These are phyloP conservation scores for Boletus sensibilis DNA, from an alignment of 768 basidiomycete genomes.

Conservation along the genomic window DNA sequence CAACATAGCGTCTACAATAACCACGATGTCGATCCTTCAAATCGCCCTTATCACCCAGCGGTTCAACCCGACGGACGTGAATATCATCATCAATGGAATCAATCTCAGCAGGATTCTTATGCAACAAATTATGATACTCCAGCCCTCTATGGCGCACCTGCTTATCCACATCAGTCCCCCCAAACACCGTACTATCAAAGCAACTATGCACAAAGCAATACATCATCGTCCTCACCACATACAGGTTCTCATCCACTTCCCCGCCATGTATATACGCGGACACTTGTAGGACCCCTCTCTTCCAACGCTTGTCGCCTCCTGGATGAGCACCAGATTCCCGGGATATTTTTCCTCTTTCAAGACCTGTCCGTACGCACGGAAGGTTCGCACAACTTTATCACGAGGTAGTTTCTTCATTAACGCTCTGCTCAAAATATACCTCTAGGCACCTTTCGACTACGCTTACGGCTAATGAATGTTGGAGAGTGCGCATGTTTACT, in stretches of 20 bases:
- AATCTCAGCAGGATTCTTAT: slow-evolving; percentile 26
- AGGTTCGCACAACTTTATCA: slow-evolving; percentile 49
- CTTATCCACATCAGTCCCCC: slow-evolving; percentile 30
- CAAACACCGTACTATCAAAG: slow-evolving; percentile 32
- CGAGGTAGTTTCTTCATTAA: slow-evolving; percentile 23
- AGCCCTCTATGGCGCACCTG: slow-evolving; percentile 23
- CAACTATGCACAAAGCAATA: slow-evolving; percentile 23
- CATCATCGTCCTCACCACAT: slow-evolving; percentile 30
- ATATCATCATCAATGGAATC: slow-evolving; percentile 30
- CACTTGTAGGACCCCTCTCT: slow-evolving; percentile 86
- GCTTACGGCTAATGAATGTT: slow-evolving; percentile 86
- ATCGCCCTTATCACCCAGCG: slow-evolving; percentile 32
- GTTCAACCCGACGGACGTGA: slow-evolving; percentile 41
- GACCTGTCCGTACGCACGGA: slow-evolving; percentile 93
- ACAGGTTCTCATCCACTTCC: slow-evolving; percentile 45
- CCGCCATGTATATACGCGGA: slow-evolving; percentile 78
- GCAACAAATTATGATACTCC: slow-evolving; percentile 26
- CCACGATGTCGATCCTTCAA: slow-evolving; percentile 42
- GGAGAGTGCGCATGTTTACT: slow-evolving; percentile 68
- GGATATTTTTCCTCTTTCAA: slow-evolving; percentile 94
- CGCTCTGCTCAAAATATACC: slow-evolving; percentile 16
- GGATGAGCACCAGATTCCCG: slow-evolving; percentile 82
- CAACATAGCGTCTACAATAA: slow-evolving; percentile 26
- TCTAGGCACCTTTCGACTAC: slow-evolving; percentile 78
- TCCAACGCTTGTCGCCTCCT: slow-evolving; percentile 81